Base-by-base conservation (phyloP, 2,329 filamentous ascomycete species). In the Dissoconium aciculare region DNA sequence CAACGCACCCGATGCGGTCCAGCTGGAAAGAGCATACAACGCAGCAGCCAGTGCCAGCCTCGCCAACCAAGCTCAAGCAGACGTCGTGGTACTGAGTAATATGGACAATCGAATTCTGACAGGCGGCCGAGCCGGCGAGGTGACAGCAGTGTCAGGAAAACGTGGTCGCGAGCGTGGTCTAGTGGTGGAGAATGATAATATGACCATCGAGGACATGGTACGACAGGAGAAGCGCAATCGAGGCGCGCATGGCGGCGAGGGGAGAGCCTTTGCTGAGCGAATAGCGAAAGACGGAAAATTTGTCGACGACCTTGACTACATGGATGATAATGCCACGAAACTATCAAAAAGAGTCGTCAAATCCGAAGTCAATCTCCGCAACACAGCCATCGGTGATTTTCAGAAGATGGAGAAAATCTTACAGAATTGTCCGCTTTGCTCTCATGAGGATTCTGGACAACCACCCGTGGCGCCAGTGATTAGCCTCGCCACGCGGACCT, bases 131-230 rank as follows among this genome's bases (percentile, higher is more conserved):
- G 61, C 67, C 26, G 68, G 67, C 29, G 89, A 95, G 56, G 79
- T 87, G 33, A 85, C 76, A 44, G 61, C 71, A 0, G 64, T 94
- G 5, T 71, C 77, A 15, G 92, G 73, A 35, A 89, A 79, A 49
- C 73, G 85, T 28, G 87, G 85, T 3, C 69, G 72, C 4, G 85
- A 93, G 54, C 74, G 85, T 32, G 89, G 87, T 1, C 67, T 74
- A 5, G 79, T 98, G 4, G 73, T 81, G 44, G 83, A 89, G 41
- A 95, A 95, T 50, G 80, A 91, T 31, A 84, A 95, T 46, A 95
- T 98, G 84, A 77, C 66, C 16, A 79, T 98, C 37, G 84, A 92
- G 32, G 89, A 98, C 54, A 98, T 98, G 89, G 74, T 98, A 11
- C 74, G 83, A 15, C 85, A 95, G 55, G 89, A 98, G 57, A 74